A percentile compares a stretch with the other conserved stretches of the same genome.
phyloP scores from a whole-genome alignment of 2,329 filamentous ascomycete species.

The Fusarium stilboides region DNA sequence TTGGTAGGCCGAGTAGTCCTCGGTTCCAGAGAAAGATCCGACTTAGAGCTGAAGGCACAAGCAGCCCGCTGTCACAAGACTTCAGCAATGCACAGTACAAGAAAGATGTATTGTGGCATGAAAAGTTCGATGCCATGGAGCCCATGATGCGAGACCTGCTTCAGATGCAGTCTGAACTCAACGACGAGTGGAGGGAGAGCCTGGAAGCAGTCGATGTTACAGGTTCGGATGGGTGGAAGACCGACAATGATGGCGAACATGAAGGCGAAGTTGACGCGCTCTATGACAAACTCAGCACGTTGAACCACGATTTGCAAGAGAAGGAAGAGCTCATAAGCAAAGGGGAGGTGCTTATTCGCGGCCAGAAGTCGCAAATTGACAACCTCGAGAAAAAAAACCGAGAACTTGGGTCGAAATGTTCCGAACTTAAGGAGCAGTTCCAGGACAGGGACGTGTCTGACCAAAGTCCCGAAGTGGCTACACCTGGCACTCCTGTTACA shows the following conservation, averaged over 20 bases:
- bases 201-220: neutral
- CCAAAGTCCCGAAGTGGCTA: neutral
- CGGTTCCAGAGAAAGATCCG: neutral
- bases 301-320: neutral
- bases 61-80: neutral
- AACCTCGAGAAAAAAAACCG: neutral
- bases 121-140: neutral
- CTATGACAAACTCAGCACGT: neutral
- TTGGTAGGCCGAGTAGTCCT: neutral
- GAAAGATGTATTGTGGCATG: neutral
- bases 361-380: neutral
- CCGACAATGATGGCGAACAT: neutral
- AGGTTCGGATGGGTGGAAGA: slow-evolving; percentile 8
- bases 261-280: neutral
- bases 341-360: neutral
- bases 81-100: neutral
- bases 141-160: slow-evolving; percentile 13
- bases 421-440: neutral
- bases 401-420: neutral
- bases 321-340: neutral
- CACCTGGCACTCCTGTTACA: neutral
- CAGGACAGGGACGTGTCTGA: neutral
- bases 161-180: neutral
- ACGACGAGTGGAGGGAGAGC: slow-evolving; percentile 1
- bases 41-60: neutral